phyloP scores from a whole-genome alignment of 306 rosid species.

The Cicer arietinum region DNA sequence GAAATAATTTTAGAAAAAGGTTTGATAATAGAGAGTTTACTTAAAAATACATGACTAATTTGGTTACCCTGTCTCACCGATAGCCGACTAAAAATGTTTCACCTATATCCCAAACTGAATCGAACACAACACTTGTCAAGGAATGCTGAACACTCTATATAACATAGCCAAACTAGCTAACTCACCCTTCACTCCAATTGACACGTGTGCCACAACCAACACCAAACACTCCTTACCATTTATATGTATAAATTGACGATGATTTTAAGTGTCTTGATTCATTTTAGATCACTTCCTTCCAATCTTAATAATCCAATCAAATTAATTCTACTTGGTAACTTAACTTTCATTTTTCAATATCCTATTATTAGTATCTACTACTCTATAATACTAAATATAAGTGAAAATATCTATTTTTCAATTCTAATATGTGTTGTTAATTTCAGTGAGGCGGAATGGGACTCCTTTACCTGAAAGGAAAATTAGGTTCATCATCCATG shows the following conservation, averaged over 20 bases:
- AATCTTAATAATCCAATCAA: neutral
- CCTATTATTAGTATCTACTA: neutral
- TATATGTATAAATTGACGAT: neutral
- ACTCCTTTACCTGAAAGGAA: slow-evolving; percentile 16
- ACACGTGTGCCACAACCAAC: slow-evolving; percentile 40
- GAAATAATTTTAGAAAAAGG: too few relatives aligned
- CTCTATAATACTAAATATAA: neutral
- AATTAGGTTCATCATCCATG: slow-evolving; percentile 21
- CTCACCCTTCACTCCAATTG: slow-evolving; percentile 19
- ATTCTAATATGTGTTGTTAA: neutral
- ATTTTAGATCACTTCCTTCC: neutral
- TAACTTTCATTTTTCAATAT: neutral
- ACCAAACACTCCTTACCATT: neutral
- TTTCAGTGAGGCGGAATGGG: slow-evolving; percentile 19
- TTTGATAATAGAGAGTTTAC: too few relatives aligned
- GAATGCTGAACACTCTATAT: neutral
- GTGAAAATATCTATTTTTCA: too few relatives aligned
- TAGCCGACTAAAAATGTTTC: slow-evolving; percentile 24
- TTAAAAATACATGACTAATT: too few relatives aligned
- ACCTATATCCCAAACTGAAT: neutral
- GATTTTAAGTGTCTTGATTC: neutral
- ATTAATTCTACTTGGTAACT: neutral
- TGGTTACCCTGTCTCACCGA: slow-evolving; percentile 22
- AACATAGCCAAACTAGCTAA: slow-evolving; percentile 10
- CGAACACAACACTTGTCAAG: slow-evolving; percentile 21